phyloP scores from a whole-genome alignment of 148 eudicot species.

The Euryodendron excelsum region DNA sequence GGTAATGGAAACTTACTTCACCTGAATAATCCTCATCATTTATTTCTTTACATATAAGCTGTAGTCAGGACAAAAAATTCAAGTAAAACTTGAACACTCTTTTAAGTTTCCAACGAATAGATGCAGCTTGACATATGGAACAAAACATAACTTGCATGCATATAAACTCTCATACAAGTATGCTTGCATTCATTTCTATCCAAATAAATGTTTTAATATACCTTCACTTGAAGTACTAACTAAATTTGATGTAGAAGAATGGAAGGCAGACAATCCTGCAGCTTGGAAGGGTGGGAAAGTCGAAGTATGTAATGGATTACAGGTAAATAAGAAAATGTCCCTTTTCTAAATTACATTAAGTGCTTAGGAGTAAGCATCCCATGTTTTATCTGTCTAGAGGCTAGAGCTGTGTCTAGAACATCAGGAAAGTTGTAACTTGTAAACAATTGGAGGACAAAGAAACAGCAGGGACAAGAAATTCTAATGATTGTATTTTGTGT shows the following conservation, averaged over 20 bases:
- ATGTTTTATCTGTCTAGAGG: not conserved
- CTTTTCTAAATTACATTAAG: not conserved
- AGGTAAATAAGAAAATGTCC: constrained; percentile 46
- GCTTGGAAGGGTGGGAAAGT: constrained; percentile 70
- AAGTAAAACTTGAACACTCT: no score
- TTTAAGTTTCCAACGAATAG: no score
- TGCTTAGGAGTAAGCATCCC: not conserved
- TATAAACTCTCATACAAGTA: no score
- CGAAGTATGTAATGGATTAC: constrained; percentile 79
- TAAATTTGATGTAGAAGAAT: constrained; percentile 40
- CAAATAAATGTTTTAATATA: not conserved
- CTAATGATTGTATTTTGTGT: not conserved
- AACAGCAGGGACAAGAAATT: no score
- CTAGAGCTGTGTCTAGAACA: not conserved
- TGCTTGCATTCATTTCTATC: no score
- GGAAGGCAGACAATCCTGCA: constrained; percentile 78
- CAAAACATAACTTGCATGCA: no score
- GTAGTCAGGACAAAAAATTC: no score
- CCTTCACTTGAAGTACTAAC: constrained; percentile 2
- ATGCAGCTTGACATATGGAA: no score
- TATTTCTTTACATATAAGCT: no score
- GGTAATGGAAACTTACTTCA: constrained; percentile 41
- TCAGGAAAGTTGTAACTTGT: not conserved
- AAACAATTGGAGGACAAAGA: no score
- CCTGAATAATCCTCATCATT: not conserved